These are phyloP conservation scores for Tetradesmus obliquus DNA, from an alignment of 139 green algal species.

Conservation along the genomic window DNA sequence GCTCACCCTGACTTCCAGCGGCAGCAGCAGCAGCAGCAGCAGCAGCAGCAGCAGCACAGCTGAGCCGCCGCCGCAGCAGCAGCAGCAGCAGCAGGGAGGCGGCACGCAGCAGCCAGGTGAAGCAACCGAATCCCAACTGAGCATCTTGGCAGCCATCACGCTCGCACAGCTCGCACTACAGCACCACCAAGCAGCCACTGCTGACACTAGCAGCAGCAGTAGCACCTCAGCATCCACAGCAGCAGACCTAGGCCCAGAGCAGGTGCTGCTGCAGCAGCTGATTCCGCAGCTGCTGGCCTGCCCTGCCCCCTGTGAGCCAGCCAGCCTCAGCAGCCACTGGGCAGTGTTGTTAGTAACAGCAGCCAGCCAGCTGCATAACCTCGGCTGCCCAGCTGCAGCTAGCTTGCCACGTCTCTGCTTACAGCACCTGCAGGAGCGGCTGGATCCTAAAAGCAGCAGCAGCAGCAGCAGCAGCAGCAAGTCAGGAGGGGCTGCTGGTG, in stretches of 20 bases:
- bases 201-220: neutral
- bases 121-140: neutral
- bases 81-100: neutral
- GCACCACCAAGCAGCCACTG: neutral
- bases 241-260: neutral
- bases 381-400: neutral
- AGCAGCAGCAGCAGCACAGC: neutral
- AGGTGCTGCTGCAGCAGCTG: constrained; percentile 16
- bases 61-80: neutral
- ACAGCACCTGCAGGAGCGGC: neutral
- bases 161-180: neutral
- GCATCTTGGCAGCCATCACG: neutral
- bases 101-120: neutral
- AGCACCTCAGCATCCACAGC: neutral
- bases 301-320: neutral
- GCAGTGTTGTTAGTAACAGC: neutral
- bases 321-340: constrained; percentile 12
- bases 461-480: constrained; percentile 7
- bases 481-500: neutral
- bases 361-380: neutral
- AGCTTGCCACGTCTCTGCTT: neutral
- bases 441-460: neutral
- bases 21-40: neutral
- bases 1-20: neutral
- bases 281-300: constrained; percentile 22